These are phyloP conservation scores for Metschnikowia dekortorum DNA, from an alignment of 805 yeast genomes.

Conservation along the genomic window DNA sequence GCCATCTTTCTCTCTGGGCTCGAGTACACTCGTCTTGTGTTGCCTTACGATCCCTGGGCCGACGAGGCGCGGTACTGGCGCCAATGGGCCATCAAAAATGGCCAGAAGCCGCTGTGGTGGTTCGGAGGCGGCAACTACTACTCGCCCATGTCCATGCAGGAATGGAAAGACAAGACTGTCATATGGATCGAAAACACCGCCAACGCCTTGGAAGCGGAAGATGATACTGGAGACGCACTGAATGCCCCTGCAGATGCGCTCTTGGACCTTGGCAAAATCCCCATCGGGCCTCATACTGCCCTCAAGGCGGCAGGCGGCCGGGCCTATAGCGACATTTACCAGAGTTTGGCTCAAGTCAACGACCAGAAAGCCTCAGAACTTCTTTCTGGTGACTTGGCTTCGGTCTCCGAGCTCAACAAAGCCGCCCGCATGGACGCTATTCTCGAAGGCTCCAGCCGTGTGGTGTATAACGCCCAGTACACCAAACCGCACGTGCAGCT, in stretches of 20 bases:
- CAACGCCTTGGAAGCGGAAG: slow-evolving; percentile 10
- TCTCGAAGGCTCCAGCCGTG: slow-evolving; percentile 28
- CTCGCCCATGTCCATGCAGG: slow-evolving; percentile 45
- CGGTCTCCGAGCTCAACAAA: slow-evolving; percentile 35
- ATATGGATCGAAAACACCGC: slow-evolving; percentile 14
- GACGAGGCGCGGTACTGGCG: slow-evolving; percentile 61
- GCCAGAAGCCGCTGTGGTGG: slow-evolving; percentile 54
- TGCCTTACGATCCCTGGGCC: slow-evolving; percentile 62
- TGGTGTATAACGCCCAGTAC: slow-evolving; percentile 24
- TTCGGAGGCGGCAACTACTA: slow-evolving; percentile 58
- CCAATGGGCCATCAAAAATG: slow-evolving; percentile 43
- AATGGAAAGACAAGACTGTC: slow-evolving; percentile 29
- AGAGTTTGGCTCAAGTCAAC: slow-evolving; percentile 24
- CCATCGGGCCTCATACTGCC: slow-evolving; percentile 15
- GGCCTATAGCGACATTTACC: slow-evolving; percentile 25
- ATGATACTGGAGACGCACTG: background rate
- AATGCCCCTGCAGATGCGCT: background rate
- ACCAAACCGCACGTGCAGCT: slow-evolving; percentile 34
- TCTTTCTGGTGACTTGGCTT: slow-evolving; percentile 23
- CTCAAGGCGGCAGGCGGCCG: slow-evolving; percentile 12
- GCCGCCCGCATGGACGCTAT: slow-evolving; percentile 31
- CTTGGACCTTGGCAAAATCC: slow-evolving; percentile 8
- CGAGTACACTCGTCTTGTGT: slow-evolving; percentile 49
- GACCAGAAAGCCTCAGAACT: slow-evolving; percentile 15
- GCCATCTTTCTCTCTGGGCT: slow-evolving; percentile 51